These are phyloP conservation scores for Hansenula anomala DNA, from an alignment of 1,139 yeast species.

Conservation along the genomic window DNA sequence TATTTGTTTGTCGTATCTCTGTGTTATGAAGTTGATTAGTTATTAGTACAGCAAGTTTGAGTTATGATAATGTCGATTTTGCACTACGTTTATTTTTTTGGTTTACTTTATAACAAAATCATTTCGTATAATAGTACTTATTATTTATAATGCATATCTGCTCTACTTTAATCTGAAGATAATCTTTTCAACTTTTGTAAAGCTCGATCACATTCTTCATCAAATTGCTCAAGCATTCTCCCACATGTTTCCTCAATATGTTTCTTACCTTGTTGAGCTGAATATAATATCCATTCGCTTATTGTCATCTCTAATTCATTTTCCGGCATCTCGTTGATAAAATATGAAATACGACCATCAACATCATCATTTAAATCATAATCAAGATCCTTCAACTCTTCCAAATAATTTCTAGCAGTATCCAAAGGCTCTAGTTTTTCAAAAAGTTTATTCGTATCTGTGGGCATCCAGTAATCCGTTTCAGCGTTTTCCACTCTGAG, in stretches of 20 bases:
- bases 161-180: not conserved
- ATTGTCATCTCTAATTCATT: slow-evolving; percentile 67
- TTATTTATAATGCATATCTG: not conserved
- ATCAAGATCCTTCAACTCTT: slow-evolving; percentile 14
- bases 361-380: slow-evolving; percentile 37
- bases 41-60: too few species aligned
- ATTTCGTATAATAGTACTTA: not conserved
- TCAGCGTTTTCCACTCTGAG: not conserved
- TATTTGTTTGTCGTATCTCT: too few species aligned
- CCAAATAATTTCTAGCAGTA: slow-evolving; percentile 33
- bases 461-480: slow-evolving; percentile 20
- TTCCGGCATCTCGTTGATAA: slow-evolving; percentile 65
- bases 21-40: too few species aligned
- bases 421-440: slow-evolving; percentile 36
- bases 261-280: slow-evolving; percentile 43
- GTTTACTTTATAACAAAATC: too few species aligned
- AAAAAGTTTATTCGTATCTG: slow-evolving; percentile 27
- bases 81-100: too few species aligned
- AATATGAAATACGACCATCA: slow-evolving; percentile 59
- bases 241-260: slow-evolving; percentile 31
- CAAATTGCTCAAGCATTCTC: slow-evolving; percentile 40
- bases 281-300: slow-evolving; percentile 59
- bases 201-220: slow-evolving; percentile 40
- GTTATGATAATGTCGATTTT: too few species aligned
- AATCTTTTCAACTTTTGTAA: slow-evolving; percentile 18